Base-by-base conservation (phyloP, 1,139 yeast genomes). In the Waltiozyma sp. region DNA sequence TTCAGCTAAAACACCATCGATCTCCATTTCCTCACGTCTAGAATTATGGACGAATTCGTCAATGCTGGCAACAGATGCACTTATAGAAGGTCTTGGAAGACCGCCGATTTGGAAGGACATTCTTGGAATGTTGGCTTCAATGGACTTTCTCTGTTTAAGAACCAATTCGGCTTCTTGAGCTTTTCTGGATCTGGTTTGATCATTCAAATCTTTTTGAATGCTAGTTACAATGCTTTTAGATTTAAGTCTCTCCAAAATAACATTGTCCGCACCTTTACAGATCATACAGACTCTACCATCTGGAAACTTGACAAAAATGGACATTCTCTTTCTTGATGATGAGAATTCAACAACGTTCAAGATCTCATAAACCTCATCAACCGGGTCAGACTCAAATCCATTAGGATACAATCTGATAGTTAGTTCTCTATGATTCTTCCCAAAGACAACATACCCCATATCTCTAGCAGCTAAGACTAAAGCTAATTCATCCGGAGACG, bases 401-500 rank as follows among this genome's bases (percentile, higher is more conserved):
- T 79, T 55, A 0, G 97, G 96, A 57, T 81, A 91, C 0, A 89
- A 77, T 51, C 89, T 80, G 16, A 93, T 63, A 0, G 80, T 74
- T 39, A 91, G 60, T 1, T 64, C 61, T 44, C 72, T 73, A 41
- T 77, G 75, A 46, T 75, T 75, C 45, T 86, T 75, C 47, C 86
- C 88, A 47, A 69, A 72, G 9, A 88, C 82, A 24, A 89, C 80
- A 59, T 70, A 93, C 0, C 98, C 98, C 68, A 91, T 70, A 58
- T 91, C 98, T 51, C 95, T 71, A 0, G 98, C 98, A 1, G 97
- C 98, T 45, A 83, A 78, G 2, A 91, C 91, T 37, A 91, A 68
- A 0, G 99, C 98, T 43, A 89, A 63, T 59, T 91, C 99, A 65
- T 91, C 98, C 0, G 98, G 98, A 0, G 97, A 89, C 0, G 97